These are phyloP conservation scores for Candida germanica DNA, from an alignment of 805 yeast genomes.

Conservation along the genomic window DNA sequence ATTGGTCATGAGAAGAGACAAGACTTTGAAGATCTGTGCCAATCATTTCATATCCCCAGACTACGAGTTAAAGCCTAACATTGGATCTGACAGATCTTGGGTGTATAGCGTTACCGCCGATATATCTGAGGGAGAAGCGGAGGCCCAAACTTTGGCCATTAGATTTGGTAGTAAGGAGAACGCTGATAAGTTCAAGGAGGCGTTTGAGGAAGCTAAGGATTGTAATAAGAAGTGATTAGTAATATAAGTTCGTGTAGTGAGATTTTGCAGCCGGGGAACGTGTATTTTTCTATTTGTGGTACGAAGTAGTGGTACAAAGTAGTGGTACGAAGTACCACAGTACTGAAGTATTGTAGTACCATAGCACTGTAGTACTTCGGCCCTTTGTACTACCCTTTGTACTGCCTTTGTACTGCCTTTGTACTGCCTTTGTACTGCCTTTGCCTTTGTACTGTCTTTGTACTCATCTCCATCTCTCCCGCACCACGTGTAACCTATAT, in stretches of 20 bases:
- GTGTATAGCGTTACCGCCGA: slow-evolving; percentile 94
- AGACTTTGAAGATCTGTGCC: slow-evolving; percentile 96
- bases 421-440: no score
- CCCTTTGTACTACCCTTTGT: no score
- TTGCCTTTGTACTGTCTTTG: no score
- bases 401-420: no score
- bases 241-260: no score
- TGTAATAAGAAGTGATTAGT: slow-evolving; percentile 16
- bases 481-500: no score
- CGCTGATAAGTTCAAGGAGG: slow-evolving; percentile 93
- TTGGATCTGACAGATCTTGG: slow-evolving; percentile 98
- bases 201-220: slow-evolving; percentile 81
- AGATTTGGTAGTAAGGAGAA: slow-evolving; percentile 90
- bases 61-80: slow-evolving; percentile 82
- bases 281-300: no score
- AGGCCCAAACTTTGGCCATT: slow-evolving; percentile 94
- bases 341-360: no score
- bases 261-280: not conserved
- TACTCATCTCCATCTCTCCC: no score
- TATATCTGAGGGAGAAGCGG: slow-evolving; percentile 92
- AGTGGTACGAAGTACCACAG: no score
- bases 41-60: slow-evolving; percentile 87
- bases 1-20: slow-evolving; percentile 97
- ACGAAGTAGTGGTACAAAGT: no score
- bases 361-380: no score